Conservation (phyloP, 768 basidiomycete genomes). For the Tylopilus vinaceipallidus region DNA sequence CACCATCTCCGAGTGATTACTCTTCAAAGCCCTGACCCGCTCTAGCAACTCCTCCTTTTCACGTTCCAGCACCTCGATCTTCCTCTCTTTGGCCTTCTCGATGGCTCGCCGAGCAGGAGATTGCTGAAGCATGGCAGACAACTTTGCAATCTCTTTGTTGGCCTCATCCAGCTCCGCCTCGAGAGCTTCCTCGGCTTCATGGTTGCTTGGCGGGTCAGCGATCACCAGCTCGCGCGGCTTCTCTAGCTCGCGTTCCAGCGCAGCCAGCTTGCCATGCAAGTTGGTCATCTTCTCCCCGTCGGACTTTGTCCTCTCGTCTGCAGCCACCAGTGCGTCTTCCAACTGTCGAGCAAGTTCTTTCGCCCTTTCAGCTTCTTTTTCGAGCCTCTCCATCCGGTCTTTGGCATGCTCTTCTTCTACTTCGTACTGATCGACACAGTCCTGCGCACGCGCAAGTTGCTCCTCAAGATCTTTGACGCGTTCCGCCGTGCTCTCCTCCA, state of each 20-base stretch:
- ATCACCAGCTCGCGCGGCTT: slow-evolving; percentile 25
- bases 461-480: slow-evolving; percentile 56
- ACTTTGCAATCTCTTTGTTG: slow-evolving; percentile 67
- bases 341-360: slow-evolving; percentile 61
- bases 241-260: slow-evolving; percentile 60
- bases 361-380: slow-evolving; percentile 50
- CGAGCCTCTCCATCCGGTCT: slow-evolving; percentile 49
- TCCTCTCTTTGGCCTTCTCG: slow-evolving; percentile 71
- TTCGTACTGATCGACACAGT: slow-evolving; percentile 43
- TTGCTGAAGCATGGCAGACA: slow-evolving; percentile 64
- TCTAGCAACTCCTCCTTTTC: slow-evolving; percentile 77
- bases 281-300: slow-evolving; percentile 55
- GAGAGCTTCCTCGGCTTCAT: slow-evolving; percentile 58
- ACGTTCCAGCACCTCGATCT: slow-evolving; percentile 71
- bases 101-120: slow-evolving; percentile 77
- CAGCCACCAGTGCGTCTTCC: slow-evolving; percentile 74
- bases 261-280: slow-evolving; percentile 48
- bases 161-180: slow-evolving; percentile 79
- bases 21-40: slow-evolving; percentile 58
- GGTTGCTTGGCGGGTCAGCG: slow-evolving; percentile 33
- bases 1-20: slow-evolving; percentile 47
- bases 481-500: slow-evolving; percentile 56
- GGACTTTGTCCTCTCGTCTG: slow-evolving; percentile 64
- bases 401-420: slow-evolving; percentile 46
- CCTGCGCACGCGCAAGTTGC: slow-evolving; percentile 47